Conservation (phyloP, 345 rosid species). For the Eutrema yunnanense region DNA sequence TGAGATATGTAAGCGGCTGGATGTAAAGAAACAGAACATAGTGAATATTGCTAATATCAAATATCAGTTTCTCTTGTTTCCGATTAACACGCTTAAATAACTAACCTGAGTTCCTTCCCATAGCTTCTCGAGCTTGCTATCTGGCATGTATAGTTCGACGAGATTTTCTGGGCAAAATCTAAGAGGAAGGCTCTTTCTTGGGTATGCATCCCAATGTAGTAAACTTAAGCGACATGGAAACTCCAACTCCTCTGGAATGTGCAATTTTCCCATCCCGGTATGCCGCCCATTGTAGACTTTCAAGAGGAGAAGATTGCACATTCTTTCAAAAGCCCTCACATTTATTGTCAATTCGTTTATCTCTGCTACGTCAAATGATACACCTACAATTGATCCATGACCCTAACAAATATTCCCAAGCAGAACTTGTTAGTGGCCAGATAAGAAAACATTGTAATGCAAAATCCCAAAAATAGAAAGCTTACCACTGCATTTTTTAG, state of each 20-base stretch:
- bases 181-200: neutral
- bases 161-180: neutral
- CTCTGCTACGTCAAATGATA: neutral
- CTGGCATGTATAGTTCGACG: neutral
- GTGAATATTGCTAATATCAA: too few relatives aligned
- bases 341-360: neutral
- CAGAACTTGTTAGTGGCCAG: neutral
- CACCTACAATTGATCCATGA: neutral
- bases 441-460: neutral
- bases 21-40: neutral
- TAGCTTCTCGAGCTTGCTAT: constrained; percentile 4
- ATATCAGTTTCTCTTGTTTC: too few relatives aligned
- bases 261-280: neutral
- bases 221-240: neutral
- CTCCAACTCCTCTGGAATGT: neutral
- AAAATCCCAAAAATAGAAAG: neutral
- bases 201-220: constrained; percentile 1
- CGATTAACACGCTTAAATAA: neutral
- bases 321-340: neutral
- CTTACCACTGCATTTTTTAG: neutral
- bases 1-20: constrained; percentile 17
- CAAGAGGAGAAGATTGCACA: constrained; percentile 9
- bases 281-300: neutral
- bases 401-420: neutral
- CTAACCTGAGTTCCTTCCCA: constrained; percentile 12